Percentiles rank a stretch among this genome's conserved stretches.
phyloP scores from a whole-genome alignment of 805 yeast species.

The Candida wancherniae region DNA sequence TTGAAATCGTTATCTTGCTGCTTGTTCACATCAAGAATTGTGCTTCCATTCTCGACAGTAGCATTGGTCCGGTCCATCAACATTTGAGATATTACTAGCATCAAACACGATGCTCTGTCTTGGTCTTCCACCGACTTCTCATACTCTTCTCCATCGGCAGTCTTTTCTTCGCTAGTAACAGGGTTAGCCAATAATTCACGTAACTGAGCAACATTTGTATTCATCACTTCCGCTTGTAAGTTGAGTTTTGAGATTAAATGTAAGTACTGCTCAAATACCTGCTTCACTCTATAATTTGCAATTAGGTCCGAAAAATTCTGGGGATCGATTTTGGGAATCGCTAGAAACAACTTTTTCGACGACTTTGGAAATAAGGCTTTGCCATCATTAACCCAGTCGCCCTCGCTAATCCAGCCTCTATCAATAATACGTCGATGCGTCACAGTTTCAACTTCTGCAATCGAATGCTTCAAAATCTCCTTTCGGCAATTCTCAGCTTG shows the following conservation, averaged over 20 bases:
- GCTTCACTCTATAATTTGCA: slow-evolving; percentile 18
- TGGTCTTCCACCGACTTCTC: slow-evolving; percentile 69
- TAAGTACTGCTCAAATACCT: slow-evolving; percentile 20
- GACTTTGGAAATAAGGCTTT: slow-evolving; percentile 26
- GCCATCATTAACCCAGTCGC: slow-evolving; percentile 28
- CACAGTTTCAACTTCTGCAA: slow-evolving; percentile 29
- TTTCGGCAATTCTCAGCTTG: slow-evolving; percentile 60
- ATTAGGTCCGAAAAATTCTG: slow-evolving; percentile 14
- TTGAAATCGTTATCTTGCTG: slow-evolving; percentile 15
- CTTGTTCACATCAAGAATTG: slow-evolving; percentile 7
- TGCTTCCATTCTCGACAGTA: slow-evolving; percentile 5
- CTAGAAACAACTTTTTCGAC: slow-evolving; percentile 28
- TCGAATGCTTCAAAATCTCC: slow-evolving; percentile 43
- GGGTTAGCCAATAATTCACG: slow-evolving; percentile 42
- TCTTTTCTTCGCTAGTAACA: slow-evolving; percentile 38
- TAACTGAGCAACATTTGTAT: slow-evolving; percentile 47
- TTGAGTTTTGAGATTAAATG: slow-evolving; percentile 37
- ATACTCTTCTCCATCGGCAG: slow-evolving; percentile 74
- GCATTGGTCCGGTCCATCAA: slow-evolving; percentile 34
- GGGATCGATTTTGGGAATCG: slow-evolving; percentile 25
- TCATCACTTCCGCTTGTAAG: slow-evolving; percentile 46
- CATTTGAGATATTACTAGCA: slow-evolving; percentile 49
- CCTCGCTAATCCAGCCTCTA: slow-evolving; percentile 14
- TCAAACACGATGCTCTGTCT: slow-evolving; percentile 57
- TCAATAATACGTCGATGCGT: slow-evolving; percentile 21